Evolutionary conservation across 2,329 filamentous ascomycete species (phyloP), one percentile per base, ranked within the genome.

Genomic region (Pseudocercospora cruenta): DNA sequence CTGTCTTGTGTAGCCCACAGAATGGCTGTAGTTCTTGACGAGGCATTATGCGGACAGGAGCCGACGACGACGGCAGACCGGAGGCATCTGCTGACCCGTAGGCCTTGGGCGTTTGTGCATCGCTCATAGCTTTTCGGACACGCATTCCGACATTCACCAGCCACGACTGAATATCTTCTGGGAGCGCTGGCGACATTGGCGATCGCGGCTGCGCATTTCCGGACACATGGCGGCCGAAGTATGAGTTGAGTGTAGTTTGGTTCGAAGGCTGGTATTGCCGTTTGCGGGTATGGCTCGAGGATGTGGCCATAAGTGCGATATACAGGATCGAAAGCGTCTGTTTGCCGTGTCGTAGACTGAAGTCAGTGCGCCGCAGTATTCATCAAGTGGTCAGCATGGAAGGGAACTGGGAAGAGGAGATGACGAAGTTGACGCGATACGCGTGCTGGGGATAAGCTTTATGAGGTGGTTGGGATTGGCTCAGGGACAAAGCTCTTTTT

Each of bases 71-170:
- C 47, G 75, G 83, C 55, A 54, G 58, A 63, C 28, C 59, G n/a
- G 43, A 7, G 73, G 69, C 68, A 28, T 64, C 70, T 10, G 68
- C 55, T 19, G 55, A 49, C 5, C 69, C 69, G 21, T 76, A 31
- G 2, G 75, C 82, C 67, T 80, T 77, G 78, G 86, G 86, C 1
- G 92, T 96, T 85, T 97, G 97, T 66, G 94, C 94, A 77, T 97
- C 94, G 0, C 93, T 91, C 7, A 98, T 91, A 10, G 91, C 91
- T 82, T 98, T 98, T 76, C 94, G 91, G 59, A 98, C 86, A 24
- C 94, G 90, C 93, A 97, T 97, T 74, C 94, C 94, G 70, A 98
- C 94, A 73, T 86, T 92, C 49, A 97, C 84, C n/a, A 98, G 88
- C 68, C 91, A 91, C 39, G 93, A 86, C 79, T 97, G 92, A 33